Base-by-base conservation (phyloP, 2,329 filamentous ascomycete genomes). In the Calonectria pauciramosa region DNA sequence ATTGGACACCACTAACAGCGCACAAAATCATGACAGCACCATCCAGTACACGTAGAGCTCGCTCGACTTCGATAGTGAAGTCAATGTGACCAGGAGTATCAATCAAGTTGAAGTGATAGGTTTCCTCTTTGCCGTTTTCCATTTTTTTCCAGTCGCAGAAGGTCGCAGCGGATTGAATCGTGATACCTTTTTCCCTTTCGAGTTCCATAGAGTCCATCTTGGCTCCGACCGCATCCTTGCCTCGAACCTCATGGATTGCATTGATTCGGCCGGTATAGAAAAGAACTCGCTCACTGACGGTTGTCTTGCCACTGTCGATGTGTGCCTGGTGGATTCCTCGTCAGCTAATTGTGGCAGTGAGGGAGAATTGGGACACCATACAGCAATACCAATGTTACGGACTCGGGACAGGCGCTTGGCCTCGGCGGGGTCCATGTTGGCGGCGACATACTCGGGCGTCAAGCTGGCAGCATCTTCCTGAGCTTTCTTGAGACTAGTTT, bases 161-260 rank as follows among this genome's bases (percentile, higher is more conserved):
- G 0, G 97, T 99, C 30, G 97, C 97, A 14, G 97, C 97, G 80
- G 96, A 99, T 86, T 99, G 96, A 82, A 99, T 99, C 72, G 97
- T 99, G 85, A 99, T 99, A 82, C 97, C 97, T 89, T 98, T 98
- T 86, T 99, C 97, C 86, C 97, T 91, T 88, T 99, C 97, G 80
- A 99, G 90, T 81, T 99, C 97, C 97, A 99, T 99, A 32, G 96
- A 98, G 89, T 99, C 97, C 97, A 99, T 99, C 89, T 99, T 99
- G 75, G 97, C 97, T 78, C 97, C 97, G 51, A 98, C 96, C 44
- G 94, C 92, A 90, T 99, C 97, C 83, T 96, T 96, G 74, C 96
- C 96, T 82, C 97, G 92, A 54, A 99, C 97, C 87, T 99, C 97
- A 88, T 99, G 97, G 82, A 99, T 99, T 38, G 95, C 91, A 84